Conservation (phyloP, 176 grass and related monocot species). For the Cenchrus americanus region DNA sequence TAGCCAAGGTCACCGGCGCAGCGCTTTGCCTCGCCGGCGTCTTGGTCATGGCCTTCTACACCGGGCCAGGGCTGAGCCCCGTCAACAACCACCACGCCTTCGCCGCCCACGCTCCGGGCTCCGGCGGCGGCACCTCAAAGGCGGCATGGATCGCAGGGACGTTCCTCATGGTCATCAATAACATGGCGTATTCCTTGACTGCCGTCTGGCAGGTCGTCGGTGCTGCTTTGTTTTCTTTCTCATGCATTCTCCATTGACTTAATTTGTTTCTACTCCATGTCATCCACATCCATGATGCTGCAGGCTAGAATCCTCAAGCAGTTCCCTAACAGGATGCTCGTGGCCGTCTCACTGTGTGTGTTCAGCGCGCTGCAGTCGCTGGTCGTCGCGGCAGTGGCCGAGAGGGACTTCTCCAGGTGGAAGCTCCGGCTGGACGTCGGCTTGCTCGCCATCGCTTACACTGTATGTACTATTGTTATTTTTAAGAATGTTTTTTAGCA, state of each 20-base stretch:
- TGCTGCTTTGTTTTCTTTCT: not conserved
- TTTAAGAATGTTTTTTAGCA: too few relatives aligned
- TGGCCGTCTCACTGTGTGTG: conserved; percentile 50
- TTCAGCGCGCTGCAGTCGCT: conserved; percentile 59
- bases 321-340: conserved; percentile 62
- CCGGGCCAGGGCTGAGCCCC: conserved; percentile 51
- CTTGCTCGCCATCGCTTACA: conserved; percentile 54
- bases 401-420: conserved; percentile 69
- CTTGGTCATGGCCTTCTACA: conserved; percentile 58
- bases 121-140: not conserved
- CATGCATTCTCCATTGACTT: not conserved
- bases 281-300: not conserved
- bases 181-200: conserved; percentile 49
- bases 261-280: not conserved
- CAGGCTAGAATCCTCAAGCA: conserved; percentile 44
- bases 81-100: conserved; percentile 48
- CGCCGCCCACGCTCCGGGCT: not conserved
- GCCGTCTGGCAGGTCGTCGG: conserved; percentile 39
- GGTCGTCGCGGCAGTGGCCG: conserved; percentile 36
- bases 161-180: conserved; percentile 59
- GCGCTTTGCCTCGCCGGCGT: conserved; percentile 64
- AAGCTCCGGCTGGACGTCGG: conserved; percentile 50
- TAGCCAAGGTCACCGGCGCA: conserved; percentile 56
- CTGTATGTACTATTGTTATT: too few relatives aligned
- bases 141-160: conserved; percentile 63